These are phyloP conservation scores for Saitoella complicata DNA, from an alignment of 805 yeast genomes.

Conservation along the genomic window DNA sequence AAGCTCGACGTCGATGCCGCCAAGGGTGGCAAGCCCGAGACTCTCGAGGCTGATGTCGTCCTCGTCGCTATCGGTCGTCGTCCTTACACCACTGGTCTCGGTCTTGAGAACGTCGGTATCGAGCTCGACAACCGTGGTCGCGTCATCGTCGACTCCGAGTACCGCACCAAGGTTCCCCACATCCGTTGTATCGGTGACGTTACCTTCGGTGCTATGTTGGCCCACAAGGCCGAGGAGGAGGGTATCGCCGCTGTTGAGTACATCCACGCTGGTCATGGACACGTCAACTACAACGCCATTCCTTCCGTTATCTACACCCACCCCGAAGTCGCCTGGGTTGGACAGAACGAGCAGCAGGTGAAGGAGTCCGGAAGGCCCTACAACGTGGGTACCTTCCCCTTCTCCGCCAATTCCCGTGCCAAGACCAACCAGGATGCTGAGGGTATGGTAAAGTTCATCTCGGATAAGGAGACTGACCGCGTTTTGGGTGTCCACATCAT, in stretches of 20 bases:
- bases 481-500: constrained; percentile 91
- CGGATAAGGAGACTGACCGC: constrained; percentile 95
- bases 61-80: constrained; percentile 98
- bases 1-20: constrained; percentile 76
- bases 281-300: constrained; percentile 92
- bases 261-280: constrained; percentile 87
- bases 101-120: constrained; percentile 74
- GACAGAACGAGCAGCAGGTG: constrained; percentile 86
- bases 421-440: constrained; percentile 95
- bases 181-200: constrained; percentile 97
- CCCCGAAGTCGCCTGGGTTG: constrained; percentile 99
- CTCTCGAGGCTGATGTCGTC: constrained; percentile 77
- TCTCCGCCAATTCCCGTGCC: constrained; percentile 97
- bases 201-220: constrained; percentile 97
- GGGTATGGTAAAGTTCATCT: constrained; percentile 88
- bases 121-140: constrained; percentile 88
- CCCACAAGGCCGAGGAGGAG: constrained; percentile 99
- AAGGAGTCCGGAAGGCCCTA: constrained; percentile 83
- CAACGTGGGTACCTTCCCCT: constrained; percentile 96
- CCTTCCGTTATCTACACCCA: constrained; percentile 99
- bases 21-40: constrained; percentile 67
- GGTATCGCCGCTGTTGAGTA: constrained; percentile 97
- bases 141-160: constrained; percentile 84
- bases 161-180: constrained; percentile 79
- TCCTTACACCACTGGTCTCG: constrained; percentile 82